Percentiles rank a stretch among this genome's conserved stretches.
Conservation (phyloP, 2,329 filamentous ascomycete genomes). For the Fusarium sp. region DNA sequence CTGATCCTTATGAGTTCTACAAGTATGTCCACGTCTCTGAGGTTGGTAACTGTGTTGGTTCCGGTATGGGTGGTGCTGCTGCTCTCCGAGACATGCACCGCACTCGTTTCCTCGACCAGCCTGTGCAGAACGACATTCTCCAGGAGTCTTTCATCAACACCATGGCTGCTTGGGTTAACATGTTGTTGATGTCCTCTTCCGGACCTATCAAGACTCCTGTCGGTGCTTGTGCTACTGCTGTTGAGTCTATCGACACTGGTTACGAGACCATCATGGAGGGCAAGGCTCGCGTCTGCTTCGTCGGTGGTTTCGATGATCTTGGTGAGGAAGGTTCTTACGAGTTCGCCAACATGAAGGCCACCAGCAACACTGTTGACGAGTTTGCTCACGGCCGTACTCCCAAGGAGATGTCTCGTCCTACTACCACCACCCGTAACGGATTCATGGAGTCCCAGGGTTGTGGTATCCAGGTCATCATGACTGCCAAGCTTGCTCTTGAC, state of each 20-base stretch:
- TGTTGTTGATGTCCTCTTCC: constrained; percentile 96
- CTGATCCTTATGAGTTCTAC: constrained; percentile 99
- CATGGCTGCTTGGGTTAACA: constrained; percentile 99
- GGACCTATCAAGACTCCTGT: constrained; percentile 99
- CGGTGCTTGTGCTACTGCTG: constrained; percentile 95
- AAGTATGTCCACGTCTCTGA: constrained; percentile 99
- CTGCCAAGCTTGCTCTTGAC: constrained; percentile 91
- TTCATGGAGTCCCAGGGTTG: constrained; percentile 99
- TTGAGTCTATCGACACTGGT: constrained; percentile 97
- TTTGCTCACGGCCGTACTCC: constrained; percentile 95
- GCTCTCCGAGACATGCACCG: constrained; percentile 98
- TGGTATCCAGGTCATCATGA: constrained; percentile 99
- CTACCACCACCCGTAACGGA: constrained; percentile 94
- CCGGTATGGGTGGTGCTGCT: constrained; percentile 94
- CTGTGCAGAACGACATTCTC: constrained; percentile 97
- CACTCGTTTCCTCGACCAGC: constrained; percentile 95
- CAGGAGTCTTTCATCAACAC: constrained; percentile 99
- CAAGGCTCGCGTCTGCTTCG: constrained; percentile 96
- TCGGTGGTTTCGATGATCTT: constrained; percentile 99
- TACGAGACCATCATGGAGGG: constrained; percentile 99
- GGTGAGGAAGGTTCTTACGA: constrained; percentile 99
- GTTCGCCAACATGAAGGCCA: constrained; percentile 99
- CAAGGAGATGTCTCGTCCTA: constrained; percentile 96
- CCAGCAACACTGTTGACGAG: constrained; percentile 97
- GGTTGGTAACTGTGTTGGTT: constrained; percentile 97